Evolutionary conservation across 2,329 filamentous ascomycete genomes (phyloP).

Genomic region (Calonectria hawksworthii): DNA sequence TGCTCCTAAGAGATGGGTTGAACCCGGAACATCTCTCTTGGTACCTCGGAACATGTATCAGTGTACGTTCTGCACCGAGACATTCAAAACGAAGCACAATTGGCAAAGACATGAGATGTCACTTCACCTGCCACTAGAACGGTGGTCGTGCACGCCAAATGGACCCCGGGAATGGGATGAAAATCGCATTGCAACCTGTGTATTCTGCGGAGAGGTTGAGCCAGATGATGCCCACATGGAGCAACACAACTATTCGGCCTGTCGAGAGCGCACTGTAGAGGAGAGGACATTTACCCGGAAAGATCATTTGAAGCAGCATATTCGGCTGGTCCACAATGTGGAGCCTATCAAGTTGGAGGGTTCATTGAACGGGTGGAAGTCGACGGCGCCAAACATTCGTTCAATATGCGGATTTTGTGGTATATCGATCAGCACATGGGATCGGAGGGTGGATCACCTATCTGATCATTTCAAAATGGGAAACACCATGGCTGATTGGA

Average conservation of each 20-base stretch:
- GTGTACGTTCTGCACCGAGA: slow-evolving; percentile 14
- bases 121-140: background rate
- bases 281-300: slow-evolving; percentile 56
- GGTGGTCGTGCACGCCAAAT: background rate
- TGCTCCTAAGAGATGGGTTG: background rate
- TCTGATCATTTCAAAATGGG: slow-evolving; percentile 59
- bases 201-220: background rate
- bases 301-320: slow-evolving; percentile 59
- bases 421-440: slow-evolving; percentile 53
- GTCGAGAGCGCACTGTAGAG: slow-evolving; percentile 50
- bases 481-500: slow-evolving; percentile 58
- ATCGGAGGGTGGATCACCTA: slow-evolving; percentile 52
- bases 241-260: background rate
- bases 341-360: slow-evolving; percentile 48
- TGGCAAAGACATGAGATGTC: slow-evolving; percentile 11
- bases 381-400: slow-evolving; percentile 50
- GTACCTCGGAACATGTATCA: slow-evolving; percentile 1
- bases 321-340: slow-evolving; percentile 56
- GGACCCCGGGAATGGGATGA: slow-evolving; percentile 1
- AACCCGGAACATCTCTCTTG: background rate
- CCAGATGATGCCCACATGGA: slow-evolving; percentile 1
- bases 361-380: slow-evolving; percentile 51
- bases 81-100: slow-evolving; percentile 8
- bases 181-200: background rate
- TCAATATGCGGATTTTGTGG: slow-evolving; percentile 59